Evolutionary conservation across 371 early-diverging fungal genomes (phyloP), one percentile per base, ranked within the genome.

Genomic region (Blastocladiella emersonii): DNA sequence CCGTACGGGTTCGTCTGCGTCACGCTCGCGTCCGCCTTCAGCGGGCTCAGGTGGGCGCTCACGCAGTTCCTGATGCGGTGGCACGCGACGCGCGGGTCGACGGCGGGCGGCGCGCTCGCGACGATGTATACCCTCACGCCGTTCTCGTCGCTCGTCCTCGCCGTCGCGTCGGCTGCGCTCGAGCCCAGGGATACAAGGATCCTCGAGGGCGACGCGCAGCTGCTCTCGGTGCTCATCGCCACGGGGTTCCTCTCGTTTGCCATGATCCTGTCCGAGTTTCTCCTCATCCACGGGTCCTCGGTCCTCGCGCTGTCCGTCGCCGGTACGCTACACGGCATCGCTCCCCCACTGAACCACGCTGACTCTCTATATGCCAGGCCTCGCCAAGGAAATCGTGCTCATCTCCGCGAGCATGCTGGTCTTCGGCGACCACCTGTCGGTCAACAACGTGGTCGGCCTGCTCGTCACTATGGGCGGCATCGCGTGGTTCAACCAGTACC

Each of bases 371-470:
- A 19, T 21, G 1, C 25, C 25, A 57, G 57, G 57, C 6, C 27
- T 59, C 5, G 60, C 60, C 39, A 59, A 59, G 44, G 60, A 59
- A 59, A 27, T 44, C 30, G 44, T 59, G 25, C 25, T 59, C 15
- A 41, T 59, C 27, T 34, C 30, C 27, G 39, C 35, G 13, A 43
- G 43, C 30, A 59, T 59, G 60, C 43, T 59, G 27, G 44, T 59
- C n/a, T 59, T 59, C 27, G 60, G 60, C 19, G 60, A 59, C 30
- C 7, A 25, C 15, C 39, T 59, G 17, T 15, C 60, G 32, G 36
- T 39, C 15, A n/a, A 27, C 12, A 59, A 59, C 30, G 44, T 59
- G 15, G 7, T 43, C 15, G 60, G 60, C 4, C n/a, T 59, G 60
- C 43, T 59, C 15, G 15, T 59, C 8, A 34, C 60, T 3, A n/a